Evolutionary conservation across 495 filamentous ascomycete genomes (phyloP), one percentile per base, ranked within the genome.

Genomic region (Neurospora sp.): DNA sequence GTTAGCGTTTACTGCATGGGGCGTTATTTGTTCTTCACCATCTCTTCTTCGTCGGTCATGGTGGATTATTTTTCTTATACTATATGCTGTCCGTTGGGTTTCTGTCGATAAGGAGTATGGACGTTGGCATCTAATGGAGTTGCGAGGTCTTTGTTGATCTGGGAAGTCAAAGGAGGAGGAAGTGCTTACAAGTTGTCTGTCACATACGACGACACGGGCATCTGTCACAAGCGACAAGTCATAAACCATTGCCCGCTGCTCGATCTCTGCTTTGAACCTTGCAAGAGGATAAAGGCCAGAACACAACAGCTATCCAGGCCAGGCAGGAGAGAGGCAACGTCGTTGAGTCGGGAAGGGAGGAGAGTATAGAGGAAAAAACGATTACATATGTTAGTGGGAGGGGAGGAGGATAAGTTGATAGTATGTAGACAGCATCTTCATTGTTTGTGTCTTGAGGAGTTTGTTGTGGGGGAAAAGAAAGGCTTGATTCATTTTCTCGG

Each of bases 361-460:
- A 37, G 35, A 37, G 35, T 37, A 37, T 5, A 22, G 47, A 59
- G 47, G 47, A 59, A 59, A 39, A 35, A n/a, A 42, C 39, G 39
- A 69, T 69, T 59, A 59, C 68, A 37, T 74, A 39, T 42, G 18
- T 61, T 31, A 16, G 4, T 61, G 47, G 1, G 47, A 31, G 22
- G 22, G 47, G 2, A 31, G 47, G 22, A 16, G 47, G 22, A 16
- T 22, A 8, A 27, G 47, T 59, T 16, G 47, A 59, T 61, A 61
- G 53, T 61, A 35, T 18, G 53, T 61, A 61, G 53, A 61, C 53
- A 61, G 53, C 27, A 31, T 61, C 53, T 31, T 61, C 53, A 61
- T 71, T 68, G n/a, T 68, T 42, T 35, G 37, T 68, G 44, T n/a
- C 71, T 39, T 71, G 35, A 69, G 35, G 35, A 69, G 53, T 61